Base-by-base conservation (phyloP, 805 yeast genomes). In the Starmerella floricola region DNA sequence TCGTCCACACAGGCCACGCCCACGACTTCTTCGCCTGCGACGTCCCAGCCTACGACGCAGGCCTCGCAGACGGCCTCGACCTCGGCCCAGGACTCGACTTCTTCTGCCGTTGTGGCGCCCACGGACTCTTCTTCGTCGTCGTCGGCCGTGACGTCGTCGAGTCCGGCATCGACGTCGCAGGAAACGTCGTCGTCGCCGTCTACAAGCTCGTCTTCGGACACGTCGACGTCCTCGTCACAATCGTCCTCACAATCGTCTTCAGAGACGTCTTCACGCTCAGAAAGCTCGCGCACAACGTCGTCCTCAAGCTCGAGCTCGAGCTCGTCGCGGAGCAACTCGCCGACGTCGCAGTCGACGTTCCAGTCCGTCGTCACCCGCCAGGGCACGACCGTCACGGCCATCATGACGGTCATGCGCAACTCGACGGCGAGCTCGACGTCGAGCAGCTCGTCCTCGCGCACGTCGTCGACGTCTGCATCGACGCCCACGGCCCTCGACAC, bases 351-450 rank as follows among this genome's bases (percentile, higher is more conserved):
- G n/a, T n/a, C 36, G 16, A 6, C 23, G 38, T 6, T 19, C 17
- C n/a, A 12, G 6, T 19, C 12, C 31, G 33, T 31, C 27, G 24
- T 18, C 16, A 45, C 40, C 8, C 32, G 10, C 10, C 31, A 24
- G n/a, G 47, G 45, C 16, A 27, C 43, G 23, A 43, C 46, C 15
- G 41, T 46, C 17, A 43, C 47, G 15, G 31, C 32, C 23, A 27
- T 36, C 18, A 18, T 15, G 15, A 46, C 46, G 16, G 36, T 41
- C n/a, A n/a, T n/a, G n/a, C n/a, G n/a, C n/a, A n/a, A n/a, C n/a
- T n/a, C n/a, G n/a, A n/a, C n/a, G n/a, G n/a, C n/a, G n/a, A n/a
- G n/a, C n/a, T n/a, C n/a, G 11, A 19, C 42, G 8, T 34, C 38
- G 21, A 43, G 19, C 20, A 31, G 13, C 8, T 8, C 46, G 23